Conservation (phyloP, 441 rosid genomes). For the Geranium incanum region DNA sequence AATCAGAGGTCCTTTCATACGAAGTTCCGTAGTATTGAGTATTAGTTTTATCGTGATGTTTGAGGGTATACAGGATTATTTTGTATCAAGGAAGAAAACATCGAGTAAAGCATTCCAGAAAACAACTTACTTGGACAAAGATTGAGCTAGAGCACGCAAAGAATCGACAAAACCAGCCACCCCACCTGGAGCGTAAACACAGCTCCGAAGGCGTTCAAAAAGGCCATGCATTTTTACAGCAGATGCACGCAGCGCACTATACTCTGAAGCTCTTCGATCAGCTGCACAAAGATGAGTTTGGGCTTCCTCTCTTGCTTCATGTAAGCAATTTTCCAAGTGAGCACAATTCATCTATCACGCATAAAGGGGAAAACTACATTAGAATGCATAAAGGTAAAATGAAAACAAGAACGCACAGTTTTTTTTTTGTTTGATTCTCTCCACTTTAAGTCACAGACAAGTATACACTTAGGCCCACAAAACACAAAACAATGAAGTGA, state of each 20-base stretch:
- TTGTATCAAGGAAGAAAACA: not conserved
- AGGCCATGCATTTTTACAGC: conserved; percentile 76
- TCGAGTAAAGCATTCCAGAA: conserved; percentile 9
- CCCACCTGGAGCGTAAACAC: conserved; percentile 56
- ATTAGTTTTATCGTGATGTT: too few species aligned
- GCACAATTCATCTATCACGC: conserved; percentile 86
- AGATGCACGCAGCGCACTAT: conserved; percentile 72
- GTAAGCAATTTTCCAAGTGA: conserved; percentile 93
- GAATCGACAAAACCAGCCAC: conserved; percentile 73
- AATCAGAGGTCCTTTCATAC: not conserved
- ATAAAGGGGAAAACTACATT: not conserved
- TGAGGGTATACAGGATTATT: too few species aligned
- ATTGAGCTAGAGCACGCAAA: conserved; percentile 67
- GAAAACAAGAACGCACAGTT: too few species aligned
- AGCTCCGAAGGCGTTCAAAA: conserved; percentile 68
- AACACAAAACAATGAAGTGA: too few species aligned
- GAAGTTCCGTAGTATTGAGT: too few species aligned
- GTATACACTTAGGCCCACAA: not conserved
- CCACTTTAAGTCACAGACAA: not conserved
- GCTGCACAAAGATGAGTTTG: conserved; percentile 96
- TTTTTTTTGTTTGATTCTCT: too few species aligned
- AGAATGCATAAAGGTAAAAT: too few species aligned
- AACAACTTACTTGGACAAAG: conserved; percentile 71
- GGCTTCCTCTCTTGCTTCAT: conserved; percentile 97
- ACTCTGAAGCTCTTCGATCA: conserved; percentile 85